phyloP scores from a whole-genome alignment of 768 basidiomycete genomes.

The Sporobolomyces pararoseus region DNA sequence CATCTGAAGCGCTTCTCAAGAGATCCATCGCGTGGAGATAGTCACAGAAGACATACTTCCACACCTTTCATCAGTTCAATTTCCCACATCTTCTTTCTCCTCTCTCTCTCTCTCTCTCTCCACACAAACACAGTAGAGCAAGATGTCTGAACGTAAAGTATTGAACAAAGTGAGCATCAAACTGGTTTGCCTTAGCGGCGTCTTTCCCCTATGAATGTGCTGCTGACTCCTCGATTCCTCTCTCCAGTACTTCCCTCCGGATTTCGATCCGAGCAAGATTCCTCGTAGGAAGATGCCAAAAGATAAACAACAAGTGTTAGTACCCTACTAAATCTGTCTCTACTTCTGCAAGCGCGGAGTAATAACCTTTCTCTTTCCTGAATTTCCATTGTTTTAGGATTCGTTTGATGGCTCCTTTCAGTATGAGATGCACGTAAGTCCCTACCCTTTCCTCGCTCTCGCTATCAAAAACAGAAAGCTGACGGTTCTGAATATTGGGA shows the following conservation, averaged over 20 bases:
- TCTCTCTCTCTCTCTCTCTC: neutral
- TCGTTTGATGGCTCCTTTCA: slow-evolving; percentile 98
- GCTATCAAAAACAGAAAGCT: neutral
- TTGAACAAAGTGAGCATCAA: slow-evolving; percentile 46
- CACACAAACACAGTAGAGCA: neutral
- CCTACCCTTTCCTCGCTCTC: neutral
- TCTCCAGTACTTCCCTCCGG: slow-evolving; percentile 80
- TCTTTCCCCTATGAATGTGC: too few species aligned
- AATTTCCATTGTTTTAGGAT: neutral
- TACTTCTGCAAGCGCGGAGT: neutral
- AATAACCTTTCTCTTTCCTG: neutral
- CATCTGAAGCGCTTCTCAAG: too few species aligned
- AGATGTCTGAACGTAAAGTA: slow-evolving; percentile 50
- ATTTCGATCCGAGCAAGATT: slow-evolving; percentile 93
- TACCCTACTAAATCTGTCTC: neutral
- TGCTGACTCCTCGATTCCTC: neutral
- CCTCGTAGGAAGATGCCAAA: slow-evolving; percentile 82
- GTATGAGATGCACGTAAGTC: slow-evolving; percentile 67
- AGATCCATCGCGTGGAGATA: too few species aligned
- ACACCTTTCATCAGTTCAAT: too few species aligned
- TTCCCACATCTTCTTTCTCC: too few species aligned
- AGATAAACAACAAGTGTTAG: slow-evolving; percentile 81
- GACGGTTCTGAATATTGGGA: neutral
- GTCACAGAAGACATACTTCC: too few species aligned
- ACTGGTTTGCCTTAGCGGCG: neutral